A percentile compares a stretch with the other conserved stretches of the same genome.
phyloP scores from a whole-genome alignment of 2,329 filamentous ascomycete species.

The Graphilbum ipis-grandicollis region DNA sequence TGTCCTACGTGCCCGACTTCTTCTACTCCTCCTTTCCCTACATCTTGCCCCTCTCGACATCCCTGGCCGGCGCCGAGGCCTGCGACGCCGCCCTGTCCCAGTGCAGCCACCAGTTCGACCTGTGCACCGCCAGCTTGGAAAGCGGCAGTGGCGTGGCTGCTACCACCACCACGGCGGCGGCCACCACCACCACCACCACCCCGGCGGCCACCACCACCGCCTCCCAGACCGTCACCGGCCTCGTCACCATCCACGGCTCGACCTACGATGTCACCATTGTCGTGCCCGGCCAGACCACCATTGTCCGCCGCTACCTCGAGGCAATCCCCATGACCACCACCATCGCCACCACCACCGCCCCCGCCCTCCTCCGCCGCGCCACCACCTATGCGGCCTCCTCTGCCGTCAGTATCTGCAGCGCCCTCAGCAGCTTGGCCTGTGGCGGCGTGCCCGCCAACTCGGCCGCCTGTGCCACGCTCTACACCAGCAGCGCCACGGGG shows the following conservation, averaged over 20 bases:
- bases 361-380: neutral
- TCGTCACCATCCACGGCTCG: slow-evolving; percentile 5
- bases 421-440: slow-evolving; percentile 2
- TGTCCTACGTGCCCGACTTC: slow-evolving; percentile 35
- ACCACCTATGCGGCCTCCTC: neutral
- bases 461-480: neutral
- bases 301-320: slow-evolving; percentile 27
- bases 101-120: slow-evolving; percentile 36
- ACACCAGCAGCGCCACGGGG: neutral
- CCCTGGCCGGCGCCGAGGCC: slow-evolving; percentile 29
- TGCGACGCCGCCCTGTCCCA: slow-evolving; percentile 32
- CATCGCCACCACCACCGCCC: neutral
- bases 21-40: slow-evolving; percentile 41
- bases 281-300: slow-evolving; percentile 22
- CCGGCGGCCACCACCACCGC: neutral
- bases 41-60: slow-evolving; percentile 22
- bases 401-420: neutral
- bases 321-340: slow-evolving; percentile 19
- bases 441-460: slow-evolving; percentile 2
- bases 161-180: slow-evolving; percentile 20
- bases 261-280: slow-evolving; percentile 35
- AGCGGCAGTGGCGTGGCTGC: no score
- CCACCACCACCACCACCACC: neutral
- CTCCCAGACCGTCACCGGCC: neutral
- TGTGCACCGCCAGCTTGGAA: slow-evolving; percentile 35